Conservation (phyloP, 208 protist genomes). For the Wallacemonas sp. region DNA sequence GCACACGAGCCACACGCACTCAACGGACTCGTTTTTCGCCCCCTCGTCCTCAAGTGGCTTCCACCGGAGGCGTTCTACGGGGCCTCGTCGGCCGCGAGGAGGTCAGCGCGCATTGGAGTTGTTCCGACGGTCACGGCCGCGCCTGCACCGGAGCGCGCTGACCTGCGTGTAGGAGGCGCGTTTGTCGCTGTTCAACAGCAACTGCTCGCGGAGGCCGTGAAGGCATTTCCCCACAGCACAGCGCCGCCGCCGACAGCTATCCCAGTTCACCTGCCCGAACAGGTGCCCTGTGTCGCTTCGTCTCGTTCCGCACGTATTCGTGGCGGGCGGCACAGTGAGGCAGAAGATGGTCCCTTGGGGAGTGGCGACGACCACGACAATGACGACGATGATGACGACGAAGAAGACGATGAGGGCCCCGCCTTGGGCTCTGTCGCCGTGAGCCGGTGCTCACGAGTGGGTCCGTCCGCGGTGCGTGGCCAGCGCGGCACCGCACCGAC, state of each 20-base stretch:
- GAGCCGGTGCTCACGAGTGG: neutral
- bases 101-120: no score
- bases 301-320: neutral
- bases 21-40: neutral
- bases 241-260: no score
- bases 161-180: neutral
- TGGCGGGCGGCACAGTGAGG: neutral
- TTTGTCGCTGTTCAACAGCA: neutral
- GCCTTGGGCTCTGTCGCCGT: neutral
- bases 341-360: neutral
- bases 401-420: conserved; percentile 6
- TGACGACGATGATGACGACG: neutral
- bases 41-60: conserved; percentile 4
- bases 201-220: neutral
- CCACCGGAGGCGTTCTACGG: conserved; percentile 1
- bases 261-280: no score
- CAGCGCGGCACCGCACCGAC: neutral
- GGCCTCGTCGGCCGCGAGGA: no score
- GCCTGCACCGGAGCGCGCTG: neutral
- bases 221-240: neutral
- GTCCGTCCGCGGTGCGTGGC: neutral
- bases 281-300: neutral
- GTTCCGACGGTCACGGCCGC: no score
- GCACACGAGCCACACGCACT: neutral
- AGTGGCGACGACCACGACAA: neutral